Percentiles rank a stretch among this genome's conserved stretches.
Evolutionary conservation across 2,329 filamentous ascomycete genomes (phyloP).

Genomic region (Exophiala dermatitidis): DNA sequence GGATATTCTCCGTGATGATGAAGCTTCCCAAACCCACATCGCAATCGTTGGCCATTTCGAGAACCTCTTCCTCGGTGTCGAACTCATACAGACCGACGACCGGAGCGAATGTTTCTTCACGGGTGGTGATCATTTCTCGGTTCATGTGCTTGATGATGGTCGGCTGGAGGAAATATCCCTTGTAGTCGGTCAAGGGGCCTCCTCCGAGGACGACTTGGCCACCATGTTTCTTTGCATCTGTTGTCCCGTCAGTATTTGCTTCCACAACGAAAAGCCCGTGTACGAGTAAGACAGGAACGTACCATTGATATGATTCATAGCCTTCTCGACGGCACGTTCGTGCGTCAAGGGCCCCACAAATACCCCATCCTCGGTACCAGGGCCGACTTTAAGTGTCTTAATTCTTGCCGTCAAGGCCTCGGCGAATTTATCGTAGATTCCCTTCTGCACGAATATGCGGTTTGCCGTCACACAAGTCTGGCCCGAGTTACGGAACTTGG

Average conservation of each 20-base stretch:
- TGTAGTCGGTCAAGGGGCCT: slow-evolving; percentile 19
- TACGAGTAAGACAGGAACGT: slow-evolving; percentile 1
- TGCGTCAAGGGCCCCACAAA: slow-evolving; percentile 66
- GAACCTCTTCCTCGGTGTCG: slow-evolving; percentile 52
- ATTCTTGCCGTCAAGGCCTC: slow-evolving; percentile 64
- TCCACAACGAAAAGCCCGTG: not conserved
- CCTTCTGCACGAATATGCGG: slow-evolving; percentile 69
- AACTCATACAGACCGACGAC: slow-evolving; percentile 34
- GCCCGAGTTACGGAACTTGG: slow-evolving; percentile 27
- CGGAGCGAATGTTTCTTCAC: slow-evolving; percentile 55
- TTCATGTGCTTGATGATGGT: slow-evolving; percentile 28
- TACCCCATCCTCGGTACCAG: slow-evolving; percentile 61
- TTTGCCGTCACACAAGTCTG: slow-evolving; percentile 47
- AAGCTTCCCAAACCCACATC: slow-evolving; percentile 51
- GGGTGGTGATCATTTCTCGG: slow-evolving; percentile 34
- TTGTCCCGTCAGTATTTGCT: not conserved
- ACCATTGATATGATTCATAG: slow-evolving; percentile 25
- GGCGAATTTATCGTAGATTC: slow-evolving; percentile 70
- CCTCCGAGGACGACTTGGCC: slow-evolving; percentile 29
- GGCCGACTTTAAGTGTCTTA: slow-evolving; percentile 65
- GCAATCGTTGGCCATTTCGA: slow-evolving; percentile 49
- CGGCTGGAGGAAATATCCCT: slow-evolving; percentile 36
- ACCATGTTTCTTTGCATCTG: slow-evolving; percentile 29
- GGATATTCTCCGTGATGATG: slow-evolving; percentile 46
- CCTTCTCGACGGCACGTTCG: slow-evolving; percentile 28